These are phyloP conservation scores for Aspergillus olivimuriae DNA, from an alignment of 495 filamentous ascomycete genomes.

Conservation along the genomic window DNA sequence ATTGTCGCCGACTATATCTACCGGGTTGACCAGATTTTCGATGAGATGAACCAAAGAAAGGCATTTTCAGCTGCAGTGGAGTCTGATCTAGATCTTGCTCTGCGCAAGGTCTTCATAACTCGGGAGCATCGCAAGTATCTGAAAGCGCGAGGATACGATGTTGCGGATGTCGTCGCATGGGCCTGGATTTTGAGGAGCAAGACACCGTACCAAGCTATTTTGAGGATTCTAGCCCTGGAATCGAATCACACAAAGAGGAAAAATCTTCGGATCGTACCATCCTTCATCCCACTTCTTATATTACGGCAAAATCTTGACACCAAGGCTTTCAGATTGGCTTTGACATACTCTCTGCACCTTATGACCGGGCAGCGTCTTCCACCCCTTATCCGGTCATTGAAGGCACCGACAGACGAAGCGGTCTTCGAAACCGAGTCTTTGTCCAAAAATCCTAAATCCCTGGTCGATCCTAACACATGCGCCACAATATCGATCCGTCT, in stretches of 20 bases:
- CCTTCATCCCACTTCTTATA: slow-evolving; percentile 46
- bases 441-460: slow-evolving; percentile 8
- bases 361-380: slow-evolving; percentile 29
- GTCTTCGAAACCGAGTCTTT: slow-evolving; percentile 11
- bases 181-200: slow-evolving; percentile 48
- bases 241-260: slow-evolving; percentile 12
- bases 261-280: slow-evolving; percentile 24
- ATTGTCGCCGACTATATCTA: slow-evolving; percentile 36
- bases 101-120: slow-evolving; percentile 31
- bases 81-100: background rate
- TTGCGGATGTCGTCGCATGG: slow-evolving; percentile 52
- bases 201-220: slow-evolving; percentile 31
- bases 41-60: background rate
- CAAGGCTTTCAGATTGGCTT: slow-evolving; percentile 35
- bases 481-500: slow-evolving; percentile 43
- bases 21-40: slow-evolving; percentile 28
- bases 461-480: slow-evolving; percentile 23
- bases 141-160: slow-evolving; percentile 27
- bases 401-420: slow-evolving; percentile 2
- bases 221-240: slow-evolving; percentile 35
- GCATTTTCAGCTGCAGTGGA: background rate
- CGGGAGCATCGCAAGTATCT: slow-evolving; percentile 27
- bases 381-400: background rate
- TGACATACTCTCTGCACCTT: slow-evolving; percentile 35
- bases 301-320: slow-evolving; percentile 41